Base-by-base conservation (phyloP, 495 filamentous ascomycete genomes). In the Penicillium subrubescens region DNA sequence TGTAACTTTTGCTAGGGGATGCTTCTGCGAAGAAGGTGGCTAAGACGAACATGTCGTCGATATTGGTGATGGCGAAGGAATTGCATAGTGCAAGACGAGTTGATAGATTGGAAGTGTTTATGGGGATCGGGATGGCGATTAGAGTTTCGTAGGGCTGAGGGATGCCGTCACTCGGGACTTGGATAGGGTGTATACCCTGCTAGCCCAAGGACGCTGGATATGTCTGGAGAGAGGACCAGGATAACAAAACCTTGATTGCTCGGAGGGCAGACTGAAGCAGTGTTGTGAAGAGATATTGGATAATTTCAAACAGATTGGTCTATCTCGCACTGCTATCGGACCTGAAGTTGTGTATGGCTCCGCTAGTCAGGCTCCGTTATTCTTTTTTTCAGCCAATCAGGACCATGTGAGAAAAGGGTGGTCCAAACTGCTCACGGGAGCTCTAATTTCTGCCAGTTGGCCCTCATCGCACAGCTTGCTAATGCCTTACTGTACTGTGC, bases 1-100 rank as follows among this genome's bases (percentile, higher is more conserved):
- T 10, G 52, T 41, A 11, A 17, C 39, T 25, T 25, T 53, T 60
- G 17, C 33, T 43, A 2, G 59, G 53, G 12, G 41, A 51, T 8
- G 59, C 43, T 21, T 60, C 59, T 6, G 59, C 59, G 15, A 60
- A 60, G 33, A 60, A 60, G 21, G 59, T 60, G 17, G 48, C 59
- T n/a, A 60, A 48, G 43, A 52, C 59, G 59, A 60, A 60, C 17
- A 48, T 48, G 33, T 60, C 59, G 59, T 60, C 59, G 29, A 60
- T 60, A 52, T 60, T 60, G 14, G 59, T 60, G 59, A 60, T 60
- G 21, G 59, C 59, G 44, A 60, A 60, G 2, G 59, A 52, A 60
- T 23, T 60, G 59, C 59, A 60, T 60, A 8, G 48, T 31, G 48
- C 27, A 11, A 29, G 19, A 1, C 12, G 19, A 51, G 46, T 3